Conservation (phyloP, 1,284 basidiomycete species). For the Veloporphyrellus conicus region DNA sequence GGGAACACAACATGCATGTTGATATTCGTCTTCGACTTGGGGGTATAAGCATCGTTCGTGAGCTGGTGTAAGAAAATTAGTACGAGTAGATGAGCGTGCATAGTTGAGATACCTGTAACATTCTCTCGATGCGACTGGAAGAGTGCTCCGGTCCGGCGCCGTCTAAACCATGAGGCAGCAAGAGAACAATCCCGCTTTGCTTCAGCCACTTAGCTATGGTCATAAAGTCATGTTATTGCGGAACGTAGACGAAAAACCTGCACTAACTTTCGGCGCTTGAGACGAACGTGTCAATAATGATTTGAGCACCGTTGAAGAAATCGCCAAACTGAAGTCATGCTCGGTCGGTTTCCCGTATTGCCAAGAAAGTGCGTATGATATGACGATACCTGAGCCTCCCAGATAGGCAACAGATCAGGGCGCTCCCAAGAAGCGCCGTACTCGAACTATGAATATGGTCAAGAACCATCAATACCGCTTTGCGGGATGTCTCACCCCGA, state of each 20-base stretch:
- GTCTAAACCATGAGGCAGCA: slow-evolving; percentile 83
- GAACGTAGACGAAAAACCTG: not conserved
- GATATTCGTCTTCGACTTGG: slow-evolving; percentile 43
- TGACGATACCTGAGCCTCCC: slow-evolving; percentile 77
- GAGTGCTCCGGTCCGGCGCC: slow-evolving; percentile 91
- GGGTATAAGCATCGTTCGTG: slow-evolving; percentile 61
- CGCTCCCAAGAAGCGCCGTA: slow-evolving; percentile 85
- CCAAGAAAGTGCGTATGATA: not conserved
- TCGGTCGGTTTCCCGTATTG: not conserved
- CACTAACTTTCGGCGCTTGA: slow-evolving; percentile 74
- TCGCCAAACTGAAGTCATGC: slow-evolving; percentile 64
- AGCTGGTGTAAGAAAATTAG: slow-evolving; percentile 41
- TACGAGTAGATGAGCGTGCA: not conserved
- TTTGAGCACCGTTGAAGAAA: slow-evolving; percentile 86
- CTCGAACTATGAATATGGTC: slow-evolving; percentile 57
- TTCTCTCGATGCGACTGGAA: slow-evolving; percentile 78
- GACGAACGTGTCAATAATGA: slow-evolving; percentile 85
- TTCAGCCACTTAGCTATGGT: slow-evolving; percentile 86
- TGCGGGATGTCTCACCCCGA: slow-evolving; percentile 55
- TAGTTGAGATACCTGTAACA: slow-evolving; percentile 60
- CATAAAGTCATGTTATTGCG: not conserved
- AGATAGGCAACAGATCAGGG: slow-evolving; percentile 75
- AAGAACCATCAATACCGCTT: slow-evolving; percentile 1
- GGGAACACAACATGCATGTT: slow-evolving; percentile 85
- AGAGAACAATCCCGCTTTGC: slow-evolving; percentile 83